A percentile compares a stretch with the other conserved stretches of the same genome.
Evolutionary conservation across 179 eudicot species (phyloP).

Genomic region (Spinacia oleracea): DNA sequence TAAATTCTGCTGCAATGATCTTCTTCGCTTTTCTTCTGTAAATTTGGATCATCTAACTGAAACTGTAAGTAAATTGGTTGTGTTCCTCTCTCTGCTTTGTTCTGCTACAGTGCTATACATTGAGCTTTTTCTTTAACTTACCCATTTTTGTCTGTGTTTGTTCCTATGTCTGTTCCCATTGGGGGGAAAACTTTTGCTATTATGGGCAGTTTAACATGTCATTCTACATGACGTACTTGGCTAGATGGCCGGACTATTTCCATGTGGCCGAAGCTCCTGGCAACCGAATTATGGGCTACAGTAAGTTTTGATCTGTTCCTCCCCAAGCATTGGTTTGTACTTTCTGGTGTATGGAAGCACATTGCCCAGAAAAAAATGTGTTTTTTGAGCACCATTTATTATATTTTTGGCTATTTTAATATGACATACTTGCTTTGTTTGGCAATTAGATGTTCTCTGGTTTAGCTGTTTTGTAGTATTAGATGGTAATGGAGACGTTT

Average conservation of each 20-base stretch:
- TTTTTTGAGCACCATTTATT: not conserved
- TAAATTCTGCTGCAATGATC: constrained; percentile 90
- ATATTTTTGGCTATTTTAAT: not conserved
- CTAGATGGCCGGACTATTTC: constrained; percentile 95
- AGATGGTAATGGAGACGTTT: not conserved
- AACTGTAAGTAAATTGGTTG: constrained; percentile 53
- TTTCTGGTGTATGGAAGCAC: not conserved
- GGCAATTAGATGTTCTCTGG: not conserved
- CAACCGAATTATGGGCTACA: constrained; percentile 82
- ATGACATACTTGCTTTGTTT: not conserved
- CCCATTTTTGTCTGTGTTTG: not conserved
- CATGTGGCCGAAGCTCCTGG: constrained; percentile 96
- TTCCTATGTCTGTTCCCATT: not conserved
- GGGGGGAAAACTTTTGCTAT: constrained; percentile 4
- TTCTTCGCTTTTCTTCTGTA: constrained; percentile 81
- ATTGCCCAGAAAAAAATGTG: not conserved
- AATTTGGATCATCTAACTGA: constrained; percentile 95
- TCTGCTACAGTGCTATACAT: not conserved
- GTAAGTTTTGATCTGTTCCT: constrained; percentile 41
- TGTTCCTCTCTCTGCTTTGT: not conserved
- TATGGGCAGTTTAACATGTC: constrained; percentile 90
- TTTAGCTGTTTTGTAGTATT: not conserved
- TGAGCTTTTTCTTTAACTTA: not conserved
- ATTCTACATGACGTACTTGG: constrained; percentile 93
- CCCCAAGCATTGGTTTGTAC: not conserved